Base-by-base conservation (phyloP, 208 protist species). In the Herpetomonas samuelpessoai region DNA sequence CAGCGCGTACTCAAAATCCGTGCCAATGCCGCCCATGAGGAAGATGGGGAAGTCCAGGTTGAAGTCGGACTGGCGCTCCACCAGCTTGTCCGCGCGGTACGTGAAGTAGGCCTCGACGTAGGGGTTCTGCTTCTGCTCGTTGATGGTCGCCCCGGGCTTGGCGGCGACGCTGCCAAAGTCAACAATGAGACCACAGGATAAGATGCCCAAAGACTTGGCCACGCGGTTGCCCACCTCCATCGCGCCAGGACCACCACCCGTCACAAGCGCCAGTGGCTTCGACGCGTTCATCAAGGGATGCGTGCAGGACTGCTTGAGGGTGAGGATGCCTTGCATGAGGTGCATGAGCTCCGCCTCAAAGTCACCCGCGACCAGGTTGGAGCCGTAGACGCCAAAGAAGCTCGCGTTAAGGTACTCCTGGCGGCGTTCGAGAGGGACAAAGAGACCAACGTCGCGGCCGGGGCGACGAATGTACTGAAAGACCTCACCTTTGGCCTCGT, bases 181-280 rank as follows among this genome's bases (percentile, higher is more conserved):
- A n/a, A 95, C 88, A 59, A 97, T 75, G 46, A 95, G 70, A 47
- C 88, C 92, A 66, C 88, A 95, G 1, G 87, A 95, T 39, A 97
- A 75, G 45, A 97, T 96, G 44, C 90, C 88, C 26, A 95, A 79
- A 2, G 84, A 88, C 67, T 81, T 83, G 45, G 92, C 90, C 0
- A 97, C 92, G 21, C 88, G 90, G 77, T 97, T 97, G 53, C 92
- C 92, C 6, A 97, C 90, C 66, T 96, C 90, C 92, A 97, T 97
- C 27, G 91, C 90, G 47, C 92, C 92, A 29, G 92, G 92, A 19
- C 92, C 92, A 2, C 92, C 92, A n/a, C 92, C 92, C 2, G 92
- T 97, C 24, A 96, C 78, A 51, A 97, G 82, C 7, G 90, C 88
- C 16, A 97, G 58, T 24, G 88, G 76, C 57, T 85, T 91, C 9